Percentiles rank a stretch among this genome's conserved stretches.
phyloP scores from a whole-genome alignment of 257 asterid genomes.

The Scutellaria minor region DNA sequence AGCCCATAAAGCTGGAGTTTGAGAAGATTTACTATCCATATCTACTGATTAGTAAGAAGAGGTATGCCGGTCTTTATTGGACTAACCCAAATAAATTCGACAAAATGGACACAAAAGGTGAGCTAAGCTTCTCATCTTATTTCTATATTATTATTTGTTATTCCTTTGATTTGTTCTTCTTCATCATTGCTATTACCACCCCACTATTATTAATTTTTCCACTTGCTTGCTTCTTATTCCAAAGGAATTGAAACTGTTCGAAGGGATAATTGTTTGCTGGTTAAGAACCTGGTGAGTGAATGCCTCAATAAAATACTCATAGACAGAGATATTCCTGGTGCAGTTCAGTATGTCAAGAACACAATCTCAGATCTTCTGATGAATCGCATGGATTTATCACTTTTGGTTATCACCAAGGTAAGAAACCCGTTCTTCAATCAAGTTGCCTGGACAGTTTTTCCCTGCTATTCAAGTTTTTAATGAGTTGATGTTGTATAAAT shows the following conservation, averaged over 20 bases:
- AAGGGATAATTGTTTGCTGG: conserved; percentile 95
- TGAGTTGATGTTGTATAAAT: not conserved
- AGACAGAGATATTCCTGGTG: conserved; percentile 94
- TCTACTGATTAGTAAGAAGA: conserved; percentile 94
- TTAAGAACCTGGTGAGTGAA: conserved; percentile 86
- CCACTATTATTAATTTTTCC: conserved; percentile 5
- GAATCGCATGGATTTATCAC: conserved; percentile 99
- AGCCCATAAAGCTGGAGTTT: conserved; percentile 97
- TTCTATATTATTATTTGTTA: conserved; percentile 28
- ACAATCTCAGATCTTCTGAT: conserved; percentile 94
- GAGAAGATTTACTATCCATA: conserved; percentile 98
- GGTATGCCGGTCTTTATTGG: conserved; percentile 99
- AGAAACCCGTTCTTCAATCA: conserved; percentile 9
- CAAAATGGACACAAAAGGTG: conserved; percentile 99
- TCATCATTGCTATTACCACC: conserved; percentile 23
- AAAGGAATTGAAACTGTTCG: conserved; percentile 97
- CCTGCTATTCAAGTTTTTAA: conserved; percentile 24
- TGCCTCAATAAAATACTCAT: conserved; percentile 93
- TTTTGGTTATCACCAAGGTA: conserved; percentile 96
- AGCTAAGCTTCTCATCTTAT: conserved; percentile 34
- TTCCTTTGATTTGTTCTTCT: conserved; percentile 24
- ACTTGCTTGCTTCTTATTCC: conserved; percentile 21
- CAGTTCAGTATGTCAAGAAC: conserved; percentile 91
- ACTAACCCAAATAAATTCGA: conserved; percentile 91
- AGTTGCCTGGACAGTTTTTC: not conserved